Base-by-base conservation (phyloP, 129 eudicot genomes). In the Calendula officinalis region DNA sequence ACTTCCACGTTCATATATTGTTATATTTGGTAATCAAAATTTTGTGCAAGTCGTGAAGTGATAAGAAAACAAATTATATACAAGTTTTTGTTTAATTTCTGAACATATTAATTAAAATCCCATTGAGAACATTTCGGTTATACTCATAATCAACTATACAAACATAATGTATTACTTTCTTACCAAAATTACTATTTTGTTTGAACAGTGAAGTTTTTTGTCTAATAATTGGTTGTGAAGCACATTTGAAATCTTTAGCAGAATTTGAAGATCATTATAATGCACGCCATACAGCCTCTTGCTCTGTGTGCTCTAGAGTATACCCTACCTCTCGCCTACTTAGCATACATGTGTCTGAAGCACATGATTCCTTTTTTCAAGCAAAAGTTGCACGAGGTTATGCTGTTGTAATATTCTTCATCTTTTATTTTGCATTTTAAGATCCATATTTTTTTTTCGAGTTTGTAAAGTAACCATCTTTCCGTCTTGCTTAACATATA, bases 311-410 rank as follows among this genome's bases (percentile, higher is more conserved):
- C 84, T 81, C 91, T 47, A 78, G 91, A 78, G 95, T 83, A 40
- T 92, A 85, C 71, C 99, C 99, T 12, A 92, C 99, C 9, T 83
- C 91, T 38, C 96, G 95, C 75, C 64, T 92, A 54, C 96, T 92
- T 68, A 71, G 96, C 81, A 85, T 92, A 38, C 99, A 92, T 32
- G 82, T 92, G 4, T 81, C 99, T 56, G 99, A 92, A 75, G 84
- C 73, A 36, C 99, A 92, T 48, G 99, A 92, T 79, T 92, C 99
- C 9, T 92, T 88, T 70, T 92, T 92, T 49, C 91, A 85, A 71
- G 99, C 99, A 70, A 92, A 92, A 81, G 99, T 78, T 41, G 86
- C 95, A 11, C 88, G 96, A 58, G 99, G 99, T 33, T 83, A 54
- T 78, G 57, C 87, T 36, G 80, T 92, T 96, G 99, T 92, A 83